Percentiles rank a stretch among this genome's conserved stretches.
Conservation (phyloP, 371 early-diverging fungal genomes). For the Fennellomyces sp. region DNA sequence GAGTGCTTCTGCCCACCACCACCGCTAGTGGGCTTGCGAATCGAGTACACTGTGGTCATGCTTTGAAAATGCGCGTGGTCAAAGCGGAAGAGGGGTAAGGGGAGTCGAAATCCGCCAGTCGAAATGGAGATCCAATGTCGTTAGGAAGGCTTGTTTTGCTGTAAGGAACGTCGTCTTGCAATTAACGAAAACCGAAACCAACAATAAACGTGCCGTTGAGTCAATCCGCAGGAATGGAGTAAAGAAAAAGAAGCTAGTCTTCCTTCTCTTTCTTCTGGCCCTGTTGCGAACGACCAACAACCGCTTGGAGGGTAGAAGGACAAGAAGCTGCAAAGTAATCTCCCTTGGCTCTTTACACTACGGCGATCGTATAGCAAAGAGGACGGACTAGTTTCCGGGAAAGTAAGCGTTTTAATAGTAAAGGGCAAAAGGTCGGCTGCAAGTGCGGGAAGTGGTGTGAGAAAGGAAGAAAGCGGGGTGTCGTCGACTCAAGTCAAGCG, state of each 20-base stretch:
- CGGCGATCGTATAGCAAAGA: slow-evolving; percentile 1
- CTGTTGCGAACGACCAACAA: slow-evolving; percentile 16
- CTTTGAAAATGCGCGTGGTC: not conserved
- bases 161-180: not conserved
- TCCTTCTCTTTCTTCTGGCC: slow-evolving; percentile 5
- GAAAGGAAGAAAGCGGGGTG: not conserved
- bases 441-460: not conserved
- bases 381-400: not conserved
- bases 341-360: slow-evolving; percentile 1
- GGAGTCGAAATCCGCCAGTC: not conserved
- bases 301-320: slow-evolving; percentile 3
- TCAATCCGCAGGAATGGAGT: slow-evolving; percentile 5
- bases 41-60: slow-evolving; percentile 22
- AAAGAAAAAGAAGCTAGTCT: slow-evolving; percentile 4
- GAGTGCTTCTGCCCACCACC: not conserved
- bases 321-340: not conserved
- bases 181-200: not conserved
- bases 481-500: too few species aligned
- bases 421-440: not conserved
- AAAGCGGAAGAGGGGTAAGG: not conserved
- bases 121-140: too few species aligned
- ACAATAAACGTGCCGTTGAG: slow-evolving; percentile 2
- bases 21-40: slow-evolving; percentile 10
- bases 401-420: not conserved
- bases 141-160: not conserved